A percentile compares a stretch with the other conserved stretches of the same genome.
These are phyloP conservation scores for Apostasia shenzhenica DNA, from an alignment of 106 monocot genomes.

Conservation along the genomic window DNA sequence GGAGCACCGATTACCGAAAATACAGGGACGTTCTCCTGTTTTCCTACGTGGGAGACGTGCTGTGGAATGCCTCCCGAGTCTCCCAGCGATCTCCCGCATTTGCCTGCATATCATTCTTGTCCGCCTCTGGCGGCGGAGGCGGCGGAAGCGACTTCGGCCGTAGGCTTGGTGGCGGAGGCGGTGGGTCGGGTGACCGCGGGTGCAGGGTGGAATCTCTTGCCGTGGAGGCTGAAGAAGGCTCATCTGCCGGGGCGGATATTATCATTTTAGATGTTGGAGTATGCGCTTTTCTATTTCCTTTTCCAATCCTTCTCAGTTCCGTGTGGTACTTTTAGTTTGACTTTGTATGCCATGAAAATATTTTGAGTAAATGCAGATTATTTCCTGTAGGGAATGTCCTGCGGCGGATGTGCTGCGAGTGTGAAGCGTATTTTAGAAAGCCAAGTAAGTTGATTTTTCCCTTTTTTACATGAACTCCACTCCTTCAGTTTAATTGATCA, in stretches of 20 bases:
- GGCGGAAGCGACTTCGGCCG: conserved; percentile 16
- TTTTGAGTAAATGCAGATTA: background rate
- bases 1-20: conserved; percentile 5
- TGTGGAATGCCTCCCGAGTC: conserved; percentile 10
- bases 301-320: background rate
- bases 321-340: background rate
- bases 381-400: conserved; percentile 81
- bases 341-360: background rate
- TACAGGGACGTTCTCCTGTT: conserved; percentile 24
- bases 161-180: conserved; percentile 19
- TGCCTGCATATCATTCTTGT: conserved; percentile 40
- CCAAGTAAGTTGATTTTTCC: conserved; percentile 34
- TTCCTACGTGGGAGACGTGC: conserved; percentile 29
- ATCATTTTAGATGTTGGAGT: conserved; percentile 96
- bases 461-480: background rate
- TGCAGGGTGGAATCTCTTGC: conserved; percentile 11
- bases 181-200: conserved; percentile 26
- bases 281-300: conserved; percentile 10
- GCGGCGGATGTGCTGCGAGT: conserved; percentile 93
- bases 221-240: conserved; percentile 34
- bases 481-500: background rate
- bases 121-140: conserved; percentile 24
- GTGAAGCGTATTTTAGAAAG: conserved; percentile 96
- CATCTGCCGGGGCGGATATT: conserved; percentile 37
- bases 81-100: conserved; percentile 8